phyloP scores from a whole-genome alignment of 441 rosid species.

The Croton setiger region DNA sequence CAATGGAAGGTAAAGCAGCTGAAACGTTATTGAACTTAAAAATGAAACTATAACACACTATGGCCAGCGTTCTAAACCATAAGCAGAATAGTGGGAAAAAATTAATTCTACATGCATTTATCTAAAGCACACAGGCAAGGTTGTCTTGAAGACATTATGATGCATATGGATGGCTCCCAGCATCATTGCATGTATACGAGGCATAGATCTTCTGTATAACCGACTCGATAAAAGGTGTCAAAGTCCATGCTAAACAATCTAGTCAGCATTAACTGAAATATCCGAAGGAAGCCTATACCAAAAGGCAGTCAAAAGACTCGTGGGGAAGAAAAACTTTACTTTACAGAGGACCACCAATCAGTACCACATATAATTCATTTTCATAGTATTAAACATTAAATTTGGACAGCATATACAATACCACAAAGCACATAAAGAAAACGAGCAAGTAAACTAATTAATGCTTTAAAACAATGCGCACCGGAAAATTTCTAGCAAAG shows the following conservation, averaged over 20 bases:
- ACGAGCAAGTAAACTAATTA: neutral
- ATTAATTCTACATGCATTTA: neutral
- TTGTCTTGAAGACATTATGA: neutral
- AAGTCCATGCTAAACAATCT: neutral
- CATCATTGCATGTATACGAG: neutral
- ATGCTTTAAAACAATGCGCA: slow-evolving; percentile 20
- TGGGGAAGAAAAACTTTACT: neutral
- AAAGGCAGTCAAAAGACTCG: neutral
- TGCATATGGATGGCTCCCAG: neutral
- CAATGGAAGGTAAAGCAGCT: slow-evolving; percentile 6
- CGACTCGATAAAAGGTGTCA: neutral
- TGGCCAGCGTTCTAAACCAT: neutral
- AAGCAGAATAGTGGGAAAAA: neutral
- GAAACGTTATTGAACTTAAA: too few relatives aligned
- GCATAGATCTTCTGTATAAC: neutral
- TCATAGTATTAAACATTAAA: neutral
- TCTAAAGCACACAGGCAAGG: neutral
- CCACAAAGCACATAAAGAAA: neutral
- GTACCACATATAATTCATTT: neutral
- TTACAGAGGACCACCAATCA: neutral
- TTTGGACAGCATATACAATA: neutral
- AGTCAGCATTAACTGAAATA: neutral
- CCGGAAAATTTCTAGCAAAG: slow-evolving; percentile 79
- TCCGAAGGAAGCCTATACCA: neutral
- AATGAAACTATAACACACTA: neutral